Conservation (phyloP, 257 asterid genomes). For the Rehmannia glutinosa region DNA sequence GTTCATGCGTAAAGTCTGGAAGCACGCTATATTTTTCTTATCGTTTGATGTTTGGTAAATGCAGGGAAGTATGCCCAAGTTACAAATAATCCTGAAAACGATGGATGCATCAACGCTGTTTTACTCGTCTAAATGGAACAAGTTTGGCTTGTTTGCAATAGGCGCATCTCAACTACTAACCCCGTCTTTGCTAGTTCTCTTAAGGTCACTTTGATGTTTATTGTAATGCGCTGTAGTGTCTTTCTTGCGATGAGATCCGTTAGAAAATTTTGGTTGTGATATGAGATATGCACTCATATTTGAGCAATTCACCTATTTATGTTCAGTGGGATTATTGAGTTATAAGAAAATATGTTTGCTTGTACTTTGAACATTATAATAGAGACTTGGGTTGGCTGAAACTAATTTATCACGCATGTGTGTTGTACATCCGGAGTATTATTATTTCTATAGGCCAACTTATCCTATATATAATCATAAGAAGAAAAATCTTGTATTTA, state of each 20-base stretch:
- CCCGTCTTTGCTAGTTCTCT: background rate
- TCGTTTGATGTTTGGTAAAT: background rate
- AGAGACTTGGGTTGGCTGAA: too few species aligned
- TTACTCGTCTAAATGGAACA: conserved; percentile 55
- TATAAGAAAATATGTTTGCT: background rate
- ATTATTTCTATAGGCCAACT: too few species aligned
- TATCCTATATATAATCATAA: too few species aligned
- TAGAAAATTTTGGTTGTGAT: background rate
- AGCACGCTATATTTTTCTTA: background rate
- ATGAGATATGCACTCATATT: background rate
- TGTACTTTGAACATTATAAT: too few species aligned
- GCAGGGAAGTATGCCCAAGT: conserved; percentile 98
- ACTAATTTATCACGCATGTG: too few species aligned
- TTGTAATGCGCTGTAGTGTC: background rate
- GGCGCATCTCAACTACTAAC: background rate
- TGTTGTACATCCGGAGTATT: too few species aligned
- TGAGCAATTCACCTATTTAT: background rate
- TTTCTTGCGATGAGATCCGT: background rate
- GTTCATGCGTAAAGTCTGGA: background rate
- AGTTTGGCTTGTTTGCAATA: background rate
- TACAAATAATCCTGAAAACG: conserved; percentile 94
- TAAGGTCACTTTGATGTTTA: background rate
- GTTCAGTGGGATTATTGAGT: background rate
- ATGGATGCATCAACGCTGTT: conserved; percentile 92
- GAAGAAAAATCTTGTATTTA: too few species aligned